Percentiles rank a stretch among this genome's conserved stretches.
phyloP scores from a whole-genome alignment of 169 alveolate genomes.

The Plasmodium cynomolgi region DNA sequence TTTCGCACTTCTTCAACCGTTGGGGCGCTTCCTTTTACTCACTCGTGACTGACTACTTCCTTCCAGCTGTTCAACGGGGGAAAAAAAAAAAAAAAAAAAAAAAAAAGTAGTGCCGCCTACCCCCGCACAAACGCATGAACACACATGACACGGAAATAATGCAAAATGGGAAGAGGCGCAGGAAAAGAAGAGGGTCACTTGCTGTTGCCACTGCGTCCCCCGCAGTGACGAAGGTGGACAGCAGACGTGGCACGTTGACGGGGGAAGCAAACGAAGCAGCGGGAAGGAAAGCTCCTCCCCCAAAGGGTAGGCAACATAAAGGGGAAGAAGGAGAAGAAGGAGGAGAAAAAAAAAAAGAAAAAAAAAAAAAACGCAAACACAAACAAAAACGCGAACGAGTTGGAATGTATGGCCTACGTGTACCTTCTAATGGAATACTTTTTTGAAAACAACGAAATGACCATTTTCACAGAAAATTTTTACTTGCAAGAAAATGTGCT shows the following conservation, averaged over 20 bases:
- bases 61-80: neutral
- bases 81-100: neutral
- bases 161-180: neutral
- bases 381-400: neutral
- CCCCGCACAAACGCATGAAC: neutral
- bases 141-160: neutral
- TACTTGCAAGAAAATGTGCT: conserved; percentile 58
- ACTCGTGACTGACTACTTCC: neutral
- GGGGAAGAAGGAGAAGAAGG: neutral
- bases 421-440: conserved; percentile 39
- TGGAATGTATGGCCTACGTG: conserved; percentile 1
- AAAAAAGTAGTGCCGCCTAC: neutral
- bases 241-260: neutral
- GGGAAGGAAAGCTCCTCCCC: neutral
- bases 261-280: neutral
- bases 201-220: neutral
- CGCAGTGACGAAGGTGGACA: neutral
- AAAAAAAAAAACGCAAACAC: neutral
- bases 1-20: neutral
- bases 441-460: conserved; percentile 28
- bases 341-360: neutral
- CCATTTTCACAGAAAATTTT: conserved; percentile 38
- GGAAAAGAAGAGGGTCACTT: neutral
- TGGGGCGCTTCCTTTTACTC: neutral
- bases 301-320: neutral